Base-by-base conservation (phyloP, 2,329 filamentous ascomycete genomes). In the Dothideomycetes sp. region DNA sequence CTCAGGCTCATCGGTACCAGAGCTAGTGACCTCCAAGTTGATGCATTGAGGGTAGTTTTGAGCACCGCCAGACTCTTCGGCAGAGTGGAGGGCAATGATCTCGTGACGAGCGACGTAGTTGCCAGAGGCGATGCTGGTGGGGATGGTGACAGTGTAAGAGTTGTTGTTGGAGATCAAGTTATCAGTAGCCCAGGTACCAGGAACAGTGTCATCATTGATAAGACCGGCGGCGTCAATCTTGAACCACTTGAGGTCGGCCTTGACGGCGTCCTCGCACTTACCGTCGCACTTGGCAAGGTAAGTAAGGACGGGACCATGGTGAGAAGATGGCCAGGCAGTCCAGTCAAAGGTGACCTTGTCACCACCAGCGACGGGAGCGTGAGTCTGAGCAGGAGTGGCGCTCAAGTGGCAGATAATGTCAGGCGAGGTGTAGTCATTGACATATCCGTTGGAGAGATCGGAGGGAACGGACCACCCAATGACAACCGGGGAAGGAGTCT, bases 271-370 rank as follows among this genome's bases (percentile, higher is more conserved):
- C 29, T 69, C 62, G 56, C 73, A 79, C 55, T 76, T 68, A 16
- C 69, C 73, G 31, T 38, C 36, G 59, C 73, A 77, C 49, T 66
- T 67, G 40, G 78, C 78, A 12, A 81, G 61, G 62, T 81, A 81
- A 55, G 71, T 71, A 46, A 81, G 67, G 49, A 81, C 70, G 7
- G 77, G 77, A 2, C 75, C 75, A 47, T 77, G 67, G 62, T 84
- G 74, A 40, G 66, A 70, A 8, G 70, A 64, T n/a, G 79, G 78
- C 79, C 79, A 84, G 12, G 63, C 62, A 42, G 67, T 73, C 79
- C 79, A 83, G 50, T 74, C 67, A 36, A 83, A 59, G 43, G 71
- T 62, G 48, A 83, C 55, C 7, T 64, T 65, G 46, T 65, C 64
- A 45, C 79, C 80, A 11, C 78, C 79, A n/a, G 66, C 62, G 29